Evolutionary conservation across 2,329 filamentous ascomycete species (phyloP).

Genomic region (Colletotrichum godetiae): DNA sequence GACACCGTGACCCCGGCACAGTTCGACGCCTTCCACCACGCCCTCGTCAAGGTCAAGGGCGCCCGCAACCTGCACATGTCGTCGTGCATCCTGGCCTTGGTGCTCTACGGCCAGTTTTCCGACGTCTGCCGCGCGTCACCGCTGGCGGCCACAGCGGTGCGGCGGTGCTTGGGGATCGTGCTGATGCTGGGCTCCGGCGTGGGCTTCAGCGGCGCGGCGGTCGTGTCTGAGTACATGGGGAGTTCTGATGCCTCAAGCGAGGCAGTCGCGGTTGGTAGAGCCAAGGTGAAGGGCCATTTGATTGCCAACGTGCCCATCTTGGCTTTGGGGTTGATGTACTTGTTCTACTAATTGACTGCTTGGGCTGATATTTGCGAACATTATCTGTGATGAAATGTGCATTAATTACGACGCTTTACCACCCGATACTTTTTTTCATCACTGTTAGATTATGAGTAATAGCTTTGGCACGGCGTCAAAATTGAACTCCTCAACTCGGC

Average conservation of each 20-base stretch:
- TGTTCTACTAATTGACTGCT: not conserved
- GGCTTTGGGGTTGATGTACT: slow-evolving; percentile 13
- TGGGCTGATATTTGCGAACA: not conserved
- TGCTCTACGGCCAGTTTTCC: slow-evolving; percentile 25
- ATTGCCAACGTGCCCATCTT: slow-evolving; percentile 21
- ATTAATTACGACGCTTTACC: not conserved
- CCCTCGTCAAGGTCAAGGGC: slow-evolving; percentile 32
- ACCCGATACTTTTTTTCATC: not conserved
- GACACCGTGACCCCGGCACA: slow-evolving; percentile 16
- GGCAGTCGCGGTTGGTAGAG: slow-evolving; percentile 14
- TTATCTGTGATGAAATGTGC: not conserved
- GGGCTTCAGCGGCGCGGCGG: slow-evolving; percentile 22
- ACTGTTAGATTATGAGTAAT: not conserved
- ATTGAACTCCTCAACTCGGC: not conserved
- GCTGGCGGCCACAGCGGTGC: slow-evolving; percentile 9
- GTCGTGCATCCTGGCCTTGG: slow-evolving; percentile 13
- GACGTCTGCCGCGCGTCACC: slow-evolving; percentile 24
- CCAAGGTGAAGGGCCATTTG: slow-evolving; percentile 21
- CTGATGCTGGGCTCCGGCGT: slow-evolving; percentile 20
- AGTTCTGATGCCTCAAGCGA: slow-evolving; percentile 4
- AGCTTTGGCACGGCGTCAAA: not conserved
- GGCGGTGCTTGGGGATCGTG: slow-evolving; percentile 25
- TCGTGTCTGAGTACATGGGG: slow-evolving; percentile 17
- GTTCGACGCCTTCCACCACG: slow-evolving; percentile 32
- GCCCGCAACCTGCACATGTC: slow-evolving; percentile 33